These are phyloP conservation scores for Tarenaya hassleriana DNA, from an alignment of 345 rosid genomes.

Conservation along the genomic window DNA sequence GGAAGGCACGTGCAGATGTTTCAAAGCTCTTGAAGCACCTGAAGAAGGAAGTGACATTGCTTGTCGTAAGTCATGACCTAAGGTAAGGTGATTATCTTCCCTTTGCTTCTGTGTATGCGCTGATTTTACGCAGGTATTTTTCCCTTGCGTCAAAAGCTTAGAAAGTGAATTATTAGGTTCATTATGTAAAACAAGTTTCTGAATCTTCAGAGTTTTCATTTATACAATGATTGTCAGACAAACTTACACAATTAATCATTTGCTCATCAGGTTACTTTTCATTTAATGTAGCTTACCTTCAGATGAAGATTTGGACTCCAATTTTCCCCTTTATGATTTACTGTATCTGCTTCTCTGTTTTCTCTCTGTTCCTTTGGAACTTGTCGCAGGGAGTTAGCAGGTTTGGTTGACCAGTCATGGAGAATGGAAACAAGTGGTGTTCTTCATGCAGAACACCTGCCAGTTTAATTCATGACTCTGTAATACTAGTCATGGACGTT, in stretches of 20 bases:
- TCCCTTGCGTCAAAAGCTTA: slow-evolving; percentile 1
- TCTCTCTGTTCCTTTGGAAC: slow-evolving; percentile 8
- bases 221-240: not conserved
- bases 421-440: slow-evolving; percentile 89
- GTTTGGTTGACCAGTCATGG: slow-evolving; percentile 82
- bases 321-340: not conserved
- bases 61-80: slow-evolving; percentile 92
- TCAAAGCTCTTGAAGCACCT: slow-evolving; percentile 79
- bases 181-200: slow-evolving; percentile 3
- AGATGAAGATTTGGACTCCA: not conserved
- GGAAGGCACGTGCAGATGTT: slow-evolving; percentile 93
- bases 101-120: slow-evolving; percentile 19
- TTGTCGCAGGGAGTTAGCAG: slow-evolving; percentile 53
- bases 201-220: not conserved
- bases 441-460: slow-evolving; percentile 49
- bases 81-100: slow-evolving; percentile 41
- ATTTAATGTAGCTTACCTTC: not conserved
- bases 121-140: slow-evolving; percentile 10
- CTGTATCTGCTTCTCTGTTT: slow-evolving; percentile 7
- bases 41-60: slow-evolving; percentile 72
- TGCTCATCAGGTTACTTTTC: not conserved
- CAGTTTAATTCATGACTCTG: slow-evolving; percentile 28
- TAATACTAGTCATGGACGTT: not conserved
- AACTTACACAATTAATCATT: not conserved
- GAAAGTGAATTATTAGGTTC: slow-evolving; percentile 1